phyloP scores from a whole-genome alignment of 768 basidiomycete genomes.

The Cantharellus cinnabarinus region DNA sequence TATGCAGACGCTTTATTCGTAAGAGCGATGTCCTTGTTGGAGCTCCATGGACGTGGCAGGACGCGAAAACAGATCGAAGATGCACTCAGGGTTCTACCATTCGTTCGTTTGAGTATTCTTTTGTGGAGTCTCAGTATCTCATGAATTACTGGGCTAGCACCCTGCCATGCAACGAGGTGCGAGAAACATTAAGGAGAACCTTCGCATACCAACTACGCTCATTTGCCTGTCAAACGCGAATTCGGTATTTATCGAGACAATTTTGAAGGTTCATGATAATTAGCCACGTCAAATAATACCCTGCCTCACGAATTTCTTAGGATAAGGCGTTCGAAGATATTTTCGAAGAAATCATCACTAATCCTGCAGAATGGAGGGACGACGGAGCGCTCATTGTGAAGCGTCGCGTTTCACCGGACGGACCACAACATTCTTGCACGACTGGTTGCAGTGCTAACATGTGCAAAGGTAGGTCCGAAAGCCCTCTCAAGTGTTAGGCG shows the following conservation, averaged over 20 bases:
- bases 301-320: slow-evolving; percentile 19
- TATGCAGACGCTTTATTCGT: slow-evolving; percentile 2
- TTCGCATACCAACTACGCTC: slow-evolving; percentile 51
- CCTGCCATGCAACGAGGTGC: slow-evolving; percentile 92
- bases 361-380: slow-evolving; percentile 68
- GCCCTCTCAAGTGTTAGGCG: background rate
- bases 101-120: slow-evolving; percentile 31
- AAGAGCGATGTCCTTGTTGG: slow-evolving; percentile 48
- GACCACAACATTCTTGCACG: slow-evolving; percentile 61
- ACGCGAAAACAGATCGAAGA: slow-evolving; percentile 56
- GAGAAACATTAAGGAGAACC: slow-evolving; percentile 43
- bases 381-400: slow-evolving; percentile 53
- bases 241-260: slow-evolving; percentile 73
- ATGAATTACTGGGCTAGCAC: slow-evolving; percentile 33
- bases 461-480: slow-evolving; percentile 60
- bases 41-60: slow-evolving; percentile 48
- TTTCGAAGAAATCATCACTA: slow-evolving; percentile 78
- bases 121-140: background rate
- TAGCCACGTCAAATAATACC: background rate
- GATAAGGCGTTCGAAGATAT: slow-evolving; percentile 49
- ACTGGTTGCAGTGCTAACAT: slow-evolving; percentile 90
- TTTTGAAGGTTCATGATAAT: slow-evolving; percentile 41
- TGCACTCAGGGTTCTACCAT: slow-evolving; percentile 64
- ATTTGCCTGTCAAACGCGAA: slow-evolving; percentile 92
- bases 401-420: slow-evolving; percentile 53